A percentile compares a stretch with the other conserved stretches of the same genome.
These are phyloP conservation scores for Clarireedia hainanense DNA, from an alignment of 2,329 filamentous ascomycete species.

Conservation along the genomic window DNA sequence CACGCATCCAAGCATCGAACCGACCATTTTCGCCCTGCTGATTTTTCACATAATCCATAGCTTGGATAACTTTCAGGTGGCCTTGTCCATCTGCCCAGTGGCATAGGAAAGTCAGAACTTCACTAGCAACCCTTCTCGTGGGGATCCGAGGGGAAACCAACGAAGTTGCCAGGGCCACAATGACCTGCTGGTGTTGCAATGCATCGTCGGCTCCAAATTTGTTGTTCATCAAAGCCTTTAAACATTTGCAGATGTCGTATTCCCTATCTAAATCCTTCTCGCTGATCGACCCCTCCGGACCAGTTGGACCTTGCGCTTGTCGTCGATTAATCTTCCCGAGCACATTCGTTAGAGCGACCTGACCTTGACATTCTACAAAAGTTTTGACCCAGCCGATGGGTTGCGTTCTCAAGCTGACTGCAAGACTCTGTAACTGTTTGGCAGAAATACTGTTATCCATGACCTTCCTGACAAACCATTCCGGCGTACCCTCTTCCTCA, in stretches of 20 bases:
- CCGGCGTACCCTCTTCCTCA: constrained; percentile 90
- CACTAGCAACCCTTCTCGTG: constrained; percentile 88
- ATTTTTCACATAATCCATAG: constrained; percentile 83
- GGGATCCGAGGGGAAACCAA: constrained; percentile 83
- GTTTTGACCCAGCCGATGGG: constrained; percentile 96
- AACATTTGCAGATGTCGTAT: constrained; percentile 95
- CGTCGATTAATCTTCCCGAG: constrained; percentile 89
- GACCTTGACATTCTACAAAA: constrained; percentile 95
- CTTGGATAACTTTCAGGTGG: constrained; percentile 87
- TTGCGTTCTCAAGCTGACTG: constrained; percentile 90
- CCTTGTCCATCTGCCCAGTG: constrained; percentile 88
- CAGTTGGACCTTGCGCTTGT: constrained; percentile 59
- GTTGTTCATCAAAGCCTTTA: constrained; percentile 98
- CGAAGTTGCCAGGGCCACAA: constrained; percentile 78
- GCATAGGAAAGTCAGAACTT: constrained; percentile 92
- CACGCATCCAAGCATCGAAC: constrained; percentile 97
- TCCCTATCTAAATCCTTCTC: constrained; percentile 66
- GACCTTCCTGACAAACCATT: constrained; percentile 96
- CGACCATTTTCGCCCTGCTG: constrained; percentile 87
- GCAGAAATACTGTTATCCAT: constrained; percentile 91
- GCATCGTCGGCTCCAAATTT: constrained; percentile 98
- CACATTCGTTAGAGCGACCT: constrained; percentile 90
- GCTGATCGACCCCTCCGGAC: constrained; percentile 41
- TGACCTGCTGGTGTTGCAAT: constrained; percentile 78
- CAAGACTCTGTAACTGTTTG: constrained; percentile 86